A percentile compares a stretch with the other conserved stretches of the same genome.
Conservation (phyloP, 768 basidiomycete genomes). For the Tricholoma flavovirens region DNA sequence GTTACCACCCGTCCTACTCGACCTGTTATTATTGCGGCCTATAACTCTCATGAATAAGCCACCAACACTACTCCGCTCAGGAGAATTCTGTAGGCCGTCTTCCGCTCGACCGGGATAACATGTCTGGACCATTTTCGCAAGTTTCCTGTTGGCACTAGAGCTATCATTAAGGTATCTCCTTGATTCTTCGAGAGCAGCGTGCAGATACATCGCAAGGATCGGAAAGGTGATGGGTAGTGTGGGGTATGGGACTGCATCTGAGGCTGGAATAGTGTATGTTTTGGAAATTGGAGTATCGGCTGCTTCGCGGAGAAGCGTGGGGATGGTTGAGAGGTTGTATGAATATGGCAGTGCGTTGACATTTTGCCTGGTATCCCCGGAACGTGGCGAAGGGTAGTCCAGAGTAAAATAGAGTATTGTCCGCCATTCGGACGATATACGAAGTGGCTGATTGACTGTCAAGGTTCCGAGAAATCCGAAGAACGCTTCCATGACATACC, state of each 20-base stretch:
- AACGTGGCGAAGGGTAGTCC: constrained; percentile 56
- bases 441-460: constrained; percentile 44
- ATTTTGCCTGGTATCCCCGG: constrained; percentile 38
- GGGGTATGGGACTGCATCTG: constrained; percentile 55
- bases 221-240: constrained; percentile 72
- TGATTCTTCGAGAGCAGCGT: constrained; percentile 65
- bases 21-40: constrained; percentile 36
- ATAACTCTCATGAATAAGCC: constrained; percentile 61
- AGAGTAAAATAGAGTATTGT: constrained; percentile 74
- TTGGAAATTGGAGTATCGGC: constrained; percentile 60
- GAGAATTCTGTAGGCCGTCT: constrained; percentile 20
- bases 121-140: constrained; percentile 63
- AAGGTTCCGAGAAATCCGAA: not conserved
- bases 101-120: constrained; percentile 50
- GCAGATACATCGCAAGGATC: constrained; percentile 68
- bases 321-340: constrained; percentile 54
- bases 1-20: constrained; percentile 49
- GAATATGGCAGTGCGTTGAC: constrained; percentile 69
- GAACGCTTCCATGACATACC: constrained; percentile 32
- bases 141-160: constrained; percentile 54
- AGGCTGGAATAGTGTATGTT: constrained; percentile 66
- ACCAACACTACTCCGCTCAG: constrained; percentile 39
- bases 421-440: constrained; percentile 58
- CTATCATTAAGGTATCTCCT: constrained; percentile 54
- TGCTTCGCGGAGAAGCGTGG: constrained; percentile 58